phyloP scores from a whole-genome alignment of 1,139 yeast species.

The Hyphopichia khmerensis region DNA sequence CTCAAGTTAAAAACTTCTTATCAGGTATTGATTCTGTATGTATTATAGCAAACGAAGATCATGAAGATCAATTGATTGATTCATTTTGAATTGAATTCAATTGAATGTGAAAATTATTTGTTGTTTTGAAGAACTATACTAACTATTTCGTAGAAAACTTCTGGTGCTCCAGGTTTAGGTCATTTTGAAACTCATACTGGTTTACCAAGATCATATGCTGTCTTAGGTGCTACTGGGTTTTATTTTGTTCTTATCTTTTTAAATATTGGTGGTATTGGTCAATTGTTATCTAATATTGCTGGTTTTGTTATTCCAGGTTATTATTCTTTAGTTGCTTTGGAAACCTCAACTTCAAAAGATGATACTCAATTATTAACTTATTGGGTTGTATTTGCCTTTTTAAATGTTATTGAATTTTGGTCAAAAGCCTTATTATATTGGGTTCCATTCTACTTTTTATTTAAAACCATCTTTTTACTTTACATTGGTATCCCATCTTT shows the following conservation, averaged over 20 bases:
- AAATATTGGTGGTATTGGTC: slow-evolving; percentile 92
- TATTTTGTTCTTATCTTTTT: slow-evolving; percentile 79
- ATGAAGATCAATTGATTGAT: too few species aligned
- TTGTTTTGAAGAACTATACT: neutral
- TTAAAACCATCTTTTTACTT: slow-evolving; percentile 84
- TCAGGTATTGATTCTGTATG: slow-evolving; percentile 3
- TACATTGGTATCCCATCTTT: slow-evolving; percentile 87
- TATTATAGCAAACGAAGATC: too few species aligned
- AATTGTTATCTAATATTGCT: slow-evolving; percentile 86
- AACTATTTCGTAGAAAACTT: slow-evolving; percentile 29
- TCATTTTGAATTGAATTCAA: neutral
- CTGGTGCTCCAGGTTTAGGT: slow-evolving; percentile 38
- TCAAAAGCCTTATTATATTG: slow-evolving; percentile 87
- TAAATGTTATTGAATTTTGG: slow-evolving; percentile 94
- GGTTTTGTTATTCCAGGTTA: slow-evolving; percentile 92
- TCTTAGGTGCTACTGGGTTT: slow-evolving; percentile 58
- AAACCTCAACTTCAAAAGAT: slow-evolving; percentile 64
- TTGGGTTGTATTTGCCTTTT: slow-evolving; percentile 95
- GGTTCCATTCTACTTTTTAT: slow-evolving; percentile 94
- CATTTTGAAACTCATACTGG: slow-evolving; percentile 67
- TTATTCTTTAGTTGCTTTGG: slow-evolving; percentile 81
- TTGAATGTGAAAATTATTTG: neutral
- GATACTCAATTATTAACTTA: slow-evolving; percentile 88
- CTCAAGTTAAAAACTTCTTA: slow-evolving; percentile 3
- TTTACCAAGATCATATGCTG: slow-evolving; percentile 86